A percentile compares a stretch with the other conserved stretches of the same genome.
These are phyloP conservation scores for Teunomyces gatunensis DNA, from an alignment of 805 yeast species.

Conservation along the genomic window DNA sequence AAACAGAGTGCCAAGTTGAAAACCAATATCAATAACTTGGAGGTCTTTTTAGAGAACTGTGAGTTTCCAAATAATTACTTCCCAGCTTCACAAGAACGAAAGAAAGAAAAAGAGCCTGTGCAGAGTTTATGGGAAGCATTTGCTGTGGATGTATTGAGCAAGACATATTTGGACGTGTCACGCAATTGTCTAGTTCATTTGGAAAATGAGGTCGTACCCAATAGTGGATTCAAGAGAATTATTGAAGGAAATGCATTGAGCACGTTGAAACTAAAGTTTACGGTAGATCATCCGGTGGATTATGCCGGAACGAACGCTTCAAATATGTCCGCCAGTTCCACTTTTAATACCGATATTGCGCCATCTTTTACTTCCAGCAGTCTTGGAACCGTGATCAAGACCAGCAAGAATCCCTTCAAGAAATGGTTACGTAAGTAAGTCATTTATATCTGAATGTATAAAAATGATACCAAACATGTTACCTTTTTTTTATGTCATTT, in stretches of 20 bases:
- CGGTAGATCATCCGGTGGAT: conserved; percentile 7
- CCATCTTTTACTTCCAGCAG: conserved; percentile 24
- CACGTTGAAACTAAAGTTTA: conserved; percentile 31
- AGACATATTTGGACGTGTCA: conserved; percentile 29
- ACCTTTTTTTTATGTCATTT: not conserved
- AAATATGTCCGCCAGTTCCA: not conserved
- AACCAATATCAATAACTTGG: conserved; percentile 28
- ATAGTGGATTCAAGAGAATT: conserved; percentile 25
- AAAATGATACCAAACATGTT: not conserved
- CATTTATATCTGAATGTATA: not conserved
- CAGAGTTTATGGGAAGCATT: conserved; percentile 33
- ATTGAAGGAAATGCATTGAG: conserved; percentile 31
- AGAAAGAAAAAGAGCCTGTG: not conserved
- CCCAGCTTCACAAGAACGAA: conserved; percentile 4
- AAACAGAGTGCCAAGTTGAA: conserved; percentile 35
- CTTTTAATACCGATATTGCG: conserved; percentile 7
- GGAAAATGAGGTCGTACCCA: conserved; percentile 21
- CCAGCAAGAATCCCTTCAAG: conserved; percentile 38
- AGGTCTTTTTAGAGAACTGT: conserved; percentile 26
- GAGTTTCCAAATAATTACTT: conserved; percentile 33
- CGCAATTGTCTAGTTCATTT: conserved; percentile 30
- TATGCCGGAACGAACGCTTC: not conserved
- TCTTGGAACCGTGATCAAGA: conserved; percentile 20
- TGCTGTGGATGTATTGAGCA: conserved; percentile 26
- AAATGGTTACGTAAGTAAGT: conserved; percentile 33